Percentiles rank a stretch among this genome's conserved stretches.
phyloP scores from a whole-genome alignment of 2,329 filamentous ascomycete genomes.

The Colletotrichum sp. region DNA sequence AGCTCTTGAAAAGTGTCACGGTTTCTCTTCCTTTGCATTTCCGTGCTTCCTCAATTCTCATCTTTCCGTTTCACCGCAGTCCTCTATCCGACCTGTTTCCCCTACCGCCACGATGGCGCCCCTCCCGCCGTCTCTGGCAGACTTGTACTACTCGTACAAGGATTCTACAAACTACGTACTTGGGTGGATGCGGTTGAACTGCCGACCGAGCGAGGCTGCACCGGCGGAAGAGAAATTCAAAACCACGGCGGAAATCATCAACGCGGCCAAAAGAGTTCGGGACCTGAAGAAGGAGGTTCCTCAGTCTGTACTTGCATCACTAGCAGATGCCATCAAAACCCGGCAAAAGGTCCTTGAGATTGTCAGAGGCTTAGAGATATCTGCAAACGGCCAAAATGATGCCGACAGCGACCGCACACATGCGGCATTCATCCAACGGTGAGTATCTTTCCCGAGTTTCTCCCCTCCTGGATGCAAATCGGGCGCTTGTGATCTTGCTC shows the following conservation, averaged over 20 bases:
- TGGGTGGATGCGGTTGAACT: not conserved
- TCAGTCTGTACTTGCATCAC: not conserved
- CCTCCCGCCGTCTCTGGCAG: not conserved
- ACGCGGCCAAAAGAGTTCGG: not conserved
- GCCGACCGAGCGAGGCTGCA: not conserved
- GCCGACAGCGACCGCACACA: not conserved
- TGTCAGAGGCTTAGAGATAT: not conserved
- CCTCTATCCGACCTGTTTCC: not conserved
- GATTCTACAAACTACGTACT: not conserved
- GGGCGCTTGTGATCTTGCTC: not conserved
- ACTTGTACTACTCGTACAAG: not conserved
- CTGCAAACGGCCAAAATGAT: not conserved
- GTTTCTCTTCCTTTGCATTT: accelerated
- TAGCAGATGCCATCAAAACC: not conserved
- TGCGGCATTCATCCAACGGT: not conserved
- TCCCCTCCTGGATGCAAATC: not conserved
- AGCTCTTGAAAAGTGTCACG: not conserved
- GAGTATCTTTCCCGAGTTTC: not conserved
- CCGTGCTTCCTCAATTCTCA: not conserved
- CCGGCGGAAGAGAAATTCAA: not conserved
- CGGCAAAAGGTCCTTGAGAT: not conserved
- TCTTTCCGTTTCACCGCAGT: not conserved
- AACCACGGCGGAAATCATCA: not conserved
- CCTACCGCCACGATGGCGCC: not conserved
- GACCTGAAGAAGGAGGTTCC: not conserved